Evolutionary conservation across 345 rosid species (phyloP), one percentile per base, ranked within the genome.

Genomic region (Salix viminalis): DNA sequence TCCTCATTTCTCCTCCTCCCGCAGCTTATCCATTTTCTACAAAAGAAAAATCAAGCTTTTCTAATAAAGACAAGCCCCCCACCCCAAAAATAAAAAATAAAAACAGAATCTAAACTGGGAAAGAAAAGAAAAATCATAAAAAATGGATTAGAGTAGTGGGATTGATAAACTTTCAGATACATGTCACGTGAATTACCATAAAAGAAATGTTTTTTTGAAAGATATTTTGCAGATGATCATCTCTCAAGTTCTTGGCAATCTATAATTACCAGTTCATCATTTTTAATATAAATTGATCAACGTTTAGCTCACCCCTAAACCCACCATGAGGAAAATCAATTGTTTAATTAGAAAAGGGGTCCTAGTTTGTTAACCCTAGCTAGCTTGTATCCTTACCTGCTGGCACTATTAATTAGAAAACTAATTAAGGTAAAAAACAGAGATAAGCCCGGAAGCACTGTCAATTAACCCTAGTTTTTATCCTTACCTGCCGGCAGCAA

Each of bases 1-100:
- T 77, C 79, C 48, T 71, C 21, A 4, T 65, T 76, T 89, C 94
- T 87, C 92, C 83, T 86, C 94, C 94, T 85, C 89, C 84, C 93
- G 73, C 77, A 23, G 80, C 92, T 91, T 87, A 91, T 89, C 90
- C 84, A 65, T 76, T 75, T 50, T 81, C 42, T 70, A 69, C 71
- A 48, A 30, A 41, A 71, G 70, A 73, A 69, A 34, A 76, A 74
- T 56, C 60, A 50, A 42, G 10, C 14, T 28, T 56, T 66, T 69
- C 65, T 26, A 62, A 14, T 54, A 42, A 79, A 79, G 69, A 85
- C 77, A 81, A 80, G 69, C 71, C 44, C 77, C 14, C 44, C 77
- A 24, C 12, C 2, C 32, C 32, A 4, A 10, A 41, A 52, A 15
- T 26, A 62, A 28, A 32, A 10, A 41, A 52, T 12, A 32, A 56